Base-by-base conservation (phyloP, 2,329 filamentous ascomycete species). In the Aspergillus caelatus region DNA sequence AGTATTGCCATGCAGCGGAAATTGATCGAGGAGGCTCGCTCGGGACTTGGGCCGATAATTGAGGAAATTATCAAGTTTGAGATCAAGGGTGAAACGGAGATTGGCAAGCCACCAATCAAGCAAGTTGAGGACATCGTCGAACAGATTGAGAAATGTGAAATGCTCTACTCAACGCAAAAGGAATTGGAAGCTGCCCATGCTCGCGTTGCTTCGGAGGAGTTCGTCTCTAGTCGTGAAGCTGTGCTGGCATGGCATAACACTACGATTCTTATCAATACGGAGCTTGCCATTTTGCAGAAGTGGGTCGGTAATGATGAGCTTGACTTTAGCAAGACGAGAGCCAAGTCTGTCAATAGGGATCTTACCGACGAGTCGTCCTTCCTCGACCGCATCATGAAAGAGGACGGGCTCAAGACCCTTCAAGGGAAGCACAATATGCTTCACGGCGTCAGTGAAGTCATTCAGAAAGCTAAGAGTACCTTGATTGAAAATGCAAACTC, bases 251-350 rank as follows among this genome's bases (percentile, higher is more conserved):
- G 95, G 95, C 91, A 97, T 83, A 99, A 98, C 78, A 97, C 94
- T 58, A 97, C 94, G 36, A 89, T 94, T 74, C 88, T 97, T 74
- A 98, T 99, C 83, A 97, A 96, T 77, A 97, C 92, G 2, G 92
- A 99, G 77, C 86, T 99, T 63, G 89, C 89, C 16, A 94, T 98
- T 67, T 79, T 99, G 67, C 94, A 95, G 77, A 93, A 91, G 67
- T 99, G 95, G 95, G 95, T 99, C 30, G 95, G 95, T 60, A 99
- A 99, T 74, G 89, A 94, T 43, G 94, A 97, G 74, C 86, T 99
- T 45, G 93, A 98, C 78, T 99, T 98, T 75, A 88, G 88, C 57
- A 91, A 91, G 73, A 86, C 89, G 26, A 90, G 91, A 67, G 85
- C 88, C 59, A 86, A 87, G 63, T 90, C 91, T 0, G 87, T 88